Conservation (phyloP, 768 basidiomycete genomes). For the Mrakia gelida region DNA sequence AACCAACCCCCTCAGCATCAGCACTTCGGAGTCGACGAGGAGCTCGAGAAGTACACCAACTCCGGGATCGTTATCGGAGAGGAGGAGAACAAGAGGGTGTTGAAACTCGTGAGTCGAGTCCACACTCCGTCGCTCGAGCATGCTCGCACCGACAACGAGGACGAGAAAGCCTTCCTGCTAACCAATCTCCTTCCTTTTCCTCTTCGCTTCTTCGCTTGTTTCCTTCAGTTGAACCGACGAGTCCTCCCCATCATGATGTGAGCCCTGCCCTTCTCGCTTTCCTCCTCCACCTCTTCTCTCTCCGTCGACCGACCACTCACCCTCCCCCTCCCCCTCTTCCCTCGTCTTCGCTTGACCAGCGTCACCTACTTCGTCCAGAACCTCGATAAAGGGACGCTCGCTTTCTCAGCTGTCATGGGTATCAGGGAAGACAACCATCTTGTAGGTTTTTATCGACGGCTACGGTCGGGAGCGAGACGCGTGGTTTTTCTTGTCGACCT, state of each 20-base stretch:
- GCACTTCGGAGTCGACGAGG: background rate
- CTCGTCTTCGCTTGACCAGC: too few relatives aligned
- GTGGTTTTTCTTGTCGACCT: too few relatives aligned
- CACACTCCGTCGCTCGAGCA: too few relatives aligned
- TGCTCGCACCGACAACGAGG: too few relatives aligned
- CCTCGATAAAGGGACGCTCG: slow-evolving; percentile 2
- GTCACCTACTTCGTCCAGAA: slow-evolving; percentile 15
- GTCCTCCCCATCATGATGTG: slow-evolving; percentile 53
- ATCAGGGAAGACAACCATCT: slow-evolving; percentile 48
- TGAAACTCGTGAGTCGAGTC: slow-evolving; percentile 1
- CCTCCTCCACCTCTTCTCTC: too few relatives aligned
- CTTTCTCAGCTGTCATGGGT: slow-evolving; percentile 37
- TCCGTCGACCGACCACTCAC: too few relatives aligned
- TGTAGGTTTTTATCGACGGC: too few relatives aligned
- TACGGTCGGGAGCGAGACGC: too few relatives aligned
- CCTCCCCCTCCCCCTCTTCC: too few relatives aligned
- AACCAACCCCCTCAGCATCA: background rate
- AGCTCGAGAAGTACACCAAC: slow-evolving; percentile 17
- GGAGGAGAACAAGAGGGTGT: slow-evolving; percentile 2
- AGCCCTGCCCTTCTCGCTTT: too few relatives aligned
- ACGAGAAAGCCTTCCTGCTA: too few relatives aligned
- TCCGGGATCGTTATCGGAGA: slow-evolving; percentile 12
- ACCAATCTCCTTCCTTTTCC: background rate
- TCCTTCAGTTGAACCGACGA: slow-evolving; percentile 49
- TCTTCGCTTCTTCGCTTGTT: background rate